phyloP scores from a whole-genome alignment of 352 stramenopile species.

The Elongisporangium anandrum region DNA sequence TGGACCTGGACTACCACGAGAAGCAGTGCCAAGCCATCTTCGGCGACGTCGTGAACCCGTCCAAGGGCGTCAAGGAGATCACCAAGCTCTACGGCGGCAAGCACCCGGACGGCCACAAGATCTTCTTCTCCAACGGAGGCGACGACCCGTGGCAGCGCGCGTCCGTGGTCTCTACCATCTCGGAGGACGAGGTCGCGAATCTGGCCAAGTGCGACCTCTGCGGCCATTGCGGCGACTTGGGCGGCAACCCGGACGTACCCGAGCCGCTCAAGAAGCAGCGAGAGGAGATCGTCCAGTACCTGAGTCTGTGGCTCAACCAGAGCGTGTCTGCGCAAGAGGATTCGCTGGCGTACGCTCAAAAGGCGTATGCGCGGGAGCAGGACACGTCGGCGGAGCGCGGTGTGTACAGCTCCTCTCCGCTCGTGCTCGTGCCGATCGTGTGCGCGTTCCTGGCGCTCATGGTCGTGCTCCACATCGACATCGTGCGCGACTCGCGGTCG shows the following conservation, averaged over 20 bases:
- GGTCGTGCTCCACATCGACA: conserved; percentile 44
- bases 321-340: not conserved
- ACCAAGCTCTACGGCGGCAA: conserved; percentile 71
- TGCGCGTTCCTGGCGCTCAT: conserved; percentile 48
- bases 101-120: conserved; percentile 63
- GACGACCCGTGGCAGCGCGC: conserved; percentile 87
- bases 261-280: conserved; percentile 67
- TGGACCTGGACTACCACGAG: conserved; percentile 77
- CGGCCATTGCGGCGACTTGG: conserved; percentile 77
- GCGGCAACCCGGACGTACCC: conserved; percentile 34
- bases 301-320: conserved; percentile 48
- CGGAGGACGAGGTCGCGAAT: conserved; percentile 57
- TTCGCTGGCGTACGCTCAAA: not conserved
- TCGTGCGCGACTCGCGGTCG: conserved; percentile 43
- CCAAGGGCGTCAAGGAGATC: conserved; percentile 49
- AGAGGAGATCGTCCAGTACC: conserved; percentile 53
- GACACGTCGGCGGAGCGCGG: not conserved
- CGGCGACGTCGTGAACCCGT: conserved; percentile 56
- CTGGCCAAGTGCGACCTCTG: conserved; percentile 76
- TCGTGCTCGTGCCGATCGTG: conserved; percentile 70
- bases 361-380: not conserved
- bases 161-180: conserved; percentile 54
- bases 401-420: conserved; percentile 42
- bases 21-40: conserved; percentile 77
- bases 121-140: conserved; percentile 81